A percentile compares a stretch with the other conserved stretches of the same genome.
Evolutionary conservation across 306 rosid genomes (phyloP).

Genomic region (Crotalaria pallida): DNA sequence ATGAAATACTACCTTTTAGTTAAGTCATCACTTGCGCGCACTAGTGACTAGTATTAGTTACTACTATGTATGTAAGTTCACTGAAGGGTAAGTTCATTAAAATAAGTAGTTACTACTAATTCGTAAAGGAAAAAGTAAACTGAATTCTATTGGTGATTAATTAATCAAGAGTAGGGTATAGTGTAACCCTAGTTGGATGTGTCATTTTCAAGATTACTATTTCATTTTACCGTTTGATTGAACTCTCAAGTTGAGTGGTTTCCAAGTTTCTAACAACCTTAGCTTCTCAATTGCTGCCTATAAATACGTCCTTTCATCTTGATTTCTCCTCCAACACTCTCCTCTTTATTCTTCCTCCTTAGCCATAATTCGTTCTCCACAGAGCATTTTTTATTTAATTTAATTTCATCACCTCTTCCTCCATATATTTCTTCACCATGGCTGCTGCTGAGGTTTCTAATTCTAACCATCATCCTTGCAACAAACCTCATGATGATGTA

Average conservation of each 20-base stretch:
- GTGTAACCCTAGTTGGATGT: neutral
- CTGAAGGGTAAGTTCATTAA: too few species aligned
- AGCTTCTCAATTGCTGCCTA: constrained; percentile 2
- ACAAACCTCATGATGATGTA: neutral
- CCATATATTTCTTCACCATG: too few species aligned
- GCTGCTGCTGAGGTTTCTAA: constrained; percentile 18
- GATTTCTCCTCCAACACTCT: neutral
- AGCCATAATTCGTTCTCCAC: neutral
- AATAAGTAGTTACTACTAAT: too few species aligned
- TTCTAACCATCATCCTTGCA: neutral
- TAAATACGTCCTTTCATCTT: constrained; percentile 9
- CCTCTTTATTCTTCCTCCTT: neutral
- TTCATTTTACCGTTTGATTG: neutral
- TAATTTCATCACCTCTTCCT: too few species aligned
- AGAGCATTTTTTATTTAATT: neutral
- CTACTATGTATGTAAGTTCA: too few species aligned
- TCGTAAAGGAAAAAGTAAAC: too few species aligned
- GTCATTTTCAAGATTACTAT: neutral
- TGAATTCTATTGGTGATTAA: too few species aligned
- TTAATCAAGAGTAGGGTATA: too few species aligned
- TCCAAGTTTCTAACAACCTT: neutral
- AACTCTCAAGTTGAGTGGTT: neutral
- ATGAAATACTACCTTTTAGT: too few species aligned
- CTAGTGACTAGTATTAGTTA: too few species aligned
- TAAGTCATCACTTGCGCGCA: too few species aligned